Evolutionary conservation across 768 basidiomycete genomes (phyloP).

Genomic region (Filobasidium wieringae): DNA sequence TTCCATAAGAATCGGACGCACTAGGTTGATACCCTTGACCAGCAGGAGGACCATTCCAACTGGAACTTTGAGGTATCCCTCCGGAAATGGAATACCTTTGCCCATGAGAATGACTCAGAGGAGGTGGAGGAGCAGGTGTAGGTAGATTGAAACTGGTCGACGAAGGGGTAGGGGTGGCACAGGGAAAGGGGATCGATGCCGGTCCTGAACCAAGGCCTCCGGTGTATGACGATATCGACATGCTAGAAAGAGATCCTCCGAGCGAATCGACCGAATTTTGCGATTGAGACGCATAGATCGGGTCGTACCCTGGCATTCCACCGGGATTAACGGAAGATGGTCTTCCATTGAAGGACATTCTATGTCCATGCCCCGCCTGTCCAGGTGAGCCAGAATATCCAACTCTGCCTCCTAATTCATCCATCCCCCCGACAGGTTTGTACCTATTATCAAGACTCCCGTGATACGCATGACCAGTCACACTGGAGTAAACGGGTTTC

Average conservation of each 20-base stretch:
- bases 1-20: not conserved
- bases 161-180: not conserved
- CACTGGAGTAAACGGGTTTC: not conserved
- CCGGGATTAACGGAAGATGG: not conserved
- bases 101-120: not conserved
- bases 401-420: not conserved
- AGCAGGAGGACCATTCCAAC: not conserved
- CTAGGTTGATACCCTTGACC: not conserved
- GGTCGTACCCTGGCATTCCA: too few relatives aligned
- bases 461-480: not conserved
- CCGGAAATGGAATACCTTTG: conserved; percentile 5
- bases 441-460: not conserved
- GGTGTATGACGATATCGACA: not conserved
- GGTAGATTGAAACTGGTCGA: not conserved
- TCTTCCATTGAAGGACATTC: not conserved
- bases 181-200: not conserved
- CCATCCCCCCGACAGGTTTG: not conserved
- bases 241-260: not conserved
- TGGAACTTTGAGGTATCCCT: conserved; percentile 7
- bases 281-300: not conserved
- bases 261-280: not conserved
- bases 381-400: not conserved
- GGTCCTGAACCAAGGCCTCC: not conserved
- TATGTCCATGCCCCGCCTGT: not conserved
- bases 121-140: not conserved